Evolutionary conservation across 306 rosid genomes (phyloP).

Genomic region (Phaseolus lunatus): DNA sequence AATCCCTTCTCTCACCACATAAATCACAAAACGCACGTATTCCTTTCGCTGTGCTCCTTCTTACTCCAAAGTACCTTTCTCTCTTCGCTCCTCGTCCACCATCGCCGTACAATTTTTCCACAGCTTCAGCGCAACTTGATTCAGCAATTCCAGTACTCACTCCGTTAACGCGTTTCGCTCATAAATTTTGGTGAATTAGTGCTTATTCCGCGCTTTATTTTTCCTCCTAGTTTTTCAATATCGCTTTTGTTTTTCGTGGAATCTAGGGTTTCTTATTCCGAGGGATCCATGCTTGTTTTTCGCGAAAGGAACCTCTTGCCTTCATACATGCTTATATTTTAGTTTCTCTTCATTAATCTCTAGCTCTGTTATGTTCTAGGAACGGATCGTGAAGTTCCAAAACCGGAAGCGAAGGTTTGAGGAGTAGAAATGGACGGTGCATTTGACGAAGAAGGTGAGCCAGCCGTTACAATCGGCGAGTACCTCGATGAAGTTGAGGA

Average conservation of each 20-base stretch:
- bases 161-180: neutral
- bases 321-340: neutral
- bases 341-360: neutral
- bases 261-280: constrained; percentile 63
- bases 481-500: constrained; percentile 87
- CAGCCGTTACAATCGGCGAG: constrained; percentile 76
- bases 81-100: neutral
- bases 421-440: constrained; percentile 58
- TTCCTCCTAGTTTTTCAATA: neutral
- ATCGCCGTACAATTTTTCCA: neutral
- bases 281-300: neutral
- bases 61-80: constrained; percentile 1
- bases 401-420: constrained; percentile 17
- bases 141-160: neutral
- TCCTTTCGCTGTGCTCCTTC: neutral
- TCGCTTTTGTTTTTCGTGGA: constrained; percentile 16
- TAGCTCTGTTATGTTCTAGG: constrained; percentile 20
- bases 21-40: constrained; percentile 23
- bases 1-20: neutral
- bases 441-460: constrained; percentile 78
- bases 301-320: neutral
- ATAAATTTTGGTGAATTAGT: constrained; percentile 37
- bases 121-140: constrained; percentile 13
- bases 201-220: neutral
- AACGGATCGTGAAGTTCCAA: constrained; percentile 39